Evolutionary conservation across 129 eudicot species (phyloP), one percentile per base, ranked within the genome.

Genomic region (Glebionis coronaria): DNA sequence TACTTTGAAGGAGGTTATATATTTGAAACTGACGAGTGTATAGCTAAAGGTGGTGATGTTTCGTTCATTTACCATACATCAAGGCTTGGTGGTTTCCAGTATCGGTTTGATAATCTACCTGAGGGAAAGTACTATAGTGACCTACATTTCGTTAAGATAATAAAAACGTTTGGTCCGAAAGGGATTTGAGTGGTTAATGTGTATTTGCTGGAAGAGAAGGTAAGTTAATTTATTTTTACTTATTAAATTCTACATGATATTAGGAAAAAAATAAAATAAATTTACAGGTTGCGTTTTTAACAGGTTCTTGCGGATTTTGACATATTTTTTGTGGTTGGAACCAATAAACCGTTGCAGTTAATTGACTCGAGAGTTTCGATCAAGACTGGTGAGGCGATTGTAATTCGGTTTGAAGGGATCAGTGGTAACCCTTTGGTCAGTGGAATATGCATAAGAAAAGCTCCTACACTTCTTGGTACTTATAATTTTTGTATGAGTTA

Each of bases 111-210:
- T 21, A 55, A 73, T 86, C 69, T 93, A 13, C 83, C 74, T 0
- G 87, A 95, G 56, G 98, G 98, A 47, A 80, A 88, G 69, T 93
- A 93, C 70, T 80, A 59, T 67, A 75, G 86, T 62, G 98, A 93
- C 72, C 95, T 93, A 65, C 98, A 93, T 72, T 93, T 93, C 40
- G 91, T 78, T 29, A 97, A 93, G 83, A 88, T 93, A 59, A 93
- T 86, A 16, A 78, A 88, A 69, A 82, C 83, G 20, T 55, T 64
- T 70, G 98, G 98, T 62, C 98, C 98, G 18, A 88, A 88, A 82
- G 98, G 98, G 61, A 82, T 93, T 95, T 80, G 98, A 61, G 84
- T 88, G 45, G 88, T 93, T 72, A 75, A 93, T 67, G 96, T 88
- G 59, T 86, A 81, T 61, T 70, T 93, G n/a, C n/a, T n/a, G n/a